Evolutionary conservation across 176 grass and related monocot genomes (phyloP), one percentile per base, ranked within the genome.

Genomic region (Bolboschoenus planiculmis): DNA sequence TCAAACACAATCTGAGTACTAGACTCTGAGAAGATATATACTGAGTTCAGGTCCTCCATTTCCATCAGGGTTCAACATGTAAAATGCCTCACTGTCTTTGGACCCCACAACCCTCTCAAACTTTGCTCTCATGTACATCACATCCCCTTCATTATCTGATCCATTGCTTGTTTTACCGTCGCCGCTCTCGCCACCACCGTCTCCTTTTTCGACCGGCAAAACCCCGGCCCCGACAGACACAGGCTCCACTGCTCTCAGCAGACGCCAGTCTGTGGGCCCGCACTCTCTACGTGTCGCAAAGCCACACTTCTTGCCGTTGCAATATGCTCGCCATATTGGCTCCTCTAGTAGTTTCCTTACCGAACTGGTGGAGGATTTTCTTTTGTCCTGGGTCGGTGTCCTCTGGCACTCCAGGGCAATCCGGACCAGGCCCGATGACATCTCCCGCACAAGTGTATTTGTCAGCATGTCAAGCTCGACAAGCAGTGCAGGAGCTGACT

Each of bases 61-160:
- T 76, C 89, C 91, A 73, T 97, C 93, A 26, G 91, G 91, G 57
- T 91, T 97, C 88, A 97, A 85, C 94, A 97, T 97, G 88, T 97
- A 97, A 81, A 97, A 97, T 31, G 91, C 91, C 88, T 94, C 94
- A 18, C 88, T 90, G 79, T 97, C 94, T 82, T 90, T 89, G 3
- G 90, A 92, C 0, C 94, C 94, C 10, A 94, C 91, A 54, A 97
- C 91, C 60, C 94, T 86, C 90, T 97, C 90, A 83, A 97, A 97
- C 83, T 47, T 90, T 1, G 94, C 94, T 8, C 90, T 86, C 94
- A 97, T 97, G 88, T 97, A 94, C 94, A 94, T 94, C 36, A 97
- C 84, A 78, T 93, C 94, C 0, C 88, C 93, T 88, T 92, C 87
- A 50, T 2, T 77, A 18, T 53, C 77, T 20, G 56, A 87, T 40